Evolutionary conservation across 331 rosid species (phyloP), one percentile per base, ranked within the genome.

Genomic region (Malus hybrid): DNA sequence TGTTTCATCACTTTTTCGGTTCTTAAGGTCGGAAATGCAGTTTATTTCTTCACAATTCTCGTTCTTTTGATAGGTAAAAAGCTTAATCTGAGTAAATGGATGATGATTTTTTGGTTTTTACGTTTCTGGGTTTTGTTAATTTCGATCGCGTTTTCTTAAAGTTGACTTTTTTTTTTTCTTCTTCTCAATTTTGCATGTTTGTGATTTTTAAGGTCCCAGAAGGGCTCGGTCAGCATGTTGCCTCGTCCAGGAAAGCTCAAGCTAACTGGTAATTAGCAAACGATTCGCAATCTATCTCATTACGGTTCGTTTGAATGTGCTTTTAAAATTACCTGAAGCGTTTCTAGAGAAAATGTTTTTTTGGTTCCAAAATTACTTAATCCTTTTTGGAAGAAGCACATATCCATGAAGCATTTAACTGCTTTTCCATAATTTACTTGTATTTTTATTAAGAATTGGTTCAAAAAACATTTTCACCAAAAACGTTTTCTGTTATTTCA

Each of bases 241-340:
- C 76, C 63, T 89, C 99, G 31, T 94, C 99, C 64, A 90, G 82
- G 85, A 94, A 87, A 63, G 96, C 97, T 60, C 99, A 92, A 73
- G 92, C 93, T 80, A 94, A 94, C 67, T 94, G 99, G 99, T 94
- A 48, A 59, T 72, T 29, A 72, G 7, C 5, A 8, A 18, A 14
- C 18, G 31, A n/a, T 59, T 59, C 1, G 46, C 46, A 39, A 27
- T 44, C 16, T 48, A 7, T 27, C 6, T 15, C 10, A 42, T 24
- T 24, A 24, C 24, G 24, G 24, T 24, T 24, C 24, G 15, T 69
- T 7, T 34, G 39, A 0, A 2, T 2, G 39, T 7, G 0, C 0
- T 36, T 36, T 36, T 36, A 36, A 36, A 34, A 34, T 34, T 34
- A 34, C 3, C 0, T 2, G 0, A 34, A 34, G 0, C 0, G 0